Evolutionary conservation across 495 filamentous ascomycete genomes (phyloP).

Genomic region (Diplogelasinospora grovesii): DNA sequence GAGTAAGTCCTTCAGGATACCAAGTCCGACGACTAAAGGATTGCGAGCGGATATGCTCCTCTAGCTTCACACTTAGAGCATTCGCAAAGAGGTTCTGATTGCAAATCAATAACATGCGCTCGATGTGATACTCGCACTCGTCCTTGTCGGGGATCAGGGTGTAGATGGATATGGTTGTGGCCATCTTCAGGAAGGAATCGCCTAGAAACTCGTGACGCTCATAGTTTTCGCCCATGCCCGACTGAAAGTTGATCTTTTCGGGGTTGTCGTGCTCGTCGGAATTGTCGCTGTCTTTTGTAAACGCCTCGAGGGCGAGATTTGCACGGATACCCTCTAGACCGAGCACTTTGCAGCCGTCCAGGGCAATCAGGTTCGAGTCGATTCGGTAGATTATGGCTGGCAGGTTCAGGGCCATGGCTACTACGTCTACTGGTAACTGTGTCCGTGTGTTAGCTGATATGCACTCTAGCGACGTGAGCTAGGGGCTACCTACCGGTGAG

Average conservation of each 20-base stretch:
- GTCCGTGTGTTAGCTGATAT: conserved; percentile 18
- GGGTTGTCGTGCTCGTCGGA: conserved; percentile 66
- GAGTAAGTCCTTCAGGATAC: conserved; percentile 70
- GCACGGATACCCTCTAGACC: conserved; percentile 51
- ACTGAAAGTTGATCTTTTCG: conserved; percentile 68
- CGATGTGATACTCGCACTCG: conserved; percentile 84
- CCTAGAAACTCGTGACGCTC: conserved; percentile 92
- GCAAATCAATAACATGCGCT: conserved; percentile 86
- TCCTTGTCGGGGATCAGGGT: conserved; percentile 66
- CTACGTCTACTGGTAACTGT: conserved; percentile 58
- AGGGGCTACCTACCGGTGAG: conserved; percentile 56
- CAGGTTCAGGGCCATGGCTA: conserved; percentile 63
- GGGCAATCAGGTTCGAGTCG: conserved; percentile 72
- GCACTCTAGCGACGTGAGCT: neutral
- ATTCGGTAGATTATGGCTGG: conserved; percentile 79
- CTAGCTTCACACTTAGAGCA: conserved; percentile 60
- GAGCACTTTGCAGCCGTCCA: conserved; percentile 57
- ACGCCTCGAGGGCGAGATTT: conserved; percentile 73
- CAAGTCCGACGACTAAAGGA: conserved; percentile 73
- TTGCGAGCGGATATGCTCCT: conserved; percentile 73
- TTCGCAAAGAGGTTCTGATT: conserved; percentile 82
- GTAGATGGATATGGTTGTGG: conserved; percentile 81
- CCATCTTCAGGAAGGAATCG: conserved; percentile 93
- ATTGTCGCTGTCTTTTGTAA: conserved; percentile 94
- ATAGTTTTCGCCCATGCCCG: conserved; percentile 95